Conservation (phyloP, 805 yeast species). For the Candida schatavii region DNA sequence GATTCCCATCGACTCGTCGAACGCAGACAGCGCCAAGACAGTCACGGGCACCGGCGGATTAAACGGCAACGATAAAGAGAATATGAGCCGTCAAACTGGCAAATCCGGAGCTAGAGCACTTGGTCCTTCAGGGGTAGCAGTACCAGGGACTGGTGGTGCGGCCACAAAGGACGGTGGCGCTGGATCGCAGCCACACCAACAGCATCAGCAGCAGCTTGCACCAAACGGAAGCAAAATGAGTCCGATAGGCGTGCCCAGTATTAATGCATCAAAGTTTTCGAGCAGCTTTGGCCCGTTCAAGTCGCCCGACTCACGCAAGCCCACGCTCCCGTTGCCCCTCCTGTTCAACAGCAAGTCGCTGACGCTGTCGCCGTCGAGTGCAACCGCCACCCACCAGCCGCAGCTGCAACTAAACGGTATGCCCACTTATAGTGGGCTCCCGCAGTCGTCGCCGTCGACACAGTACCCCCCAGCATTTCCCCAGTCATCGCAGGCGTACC, state of each 20-base stretch:
- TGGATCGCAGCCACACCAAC: slow-evolving; percentile 6
- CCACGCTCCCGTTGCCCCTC: slow-evolving; percentile 31
- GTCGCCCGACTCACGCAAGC: slow-evolving; percentile 30
- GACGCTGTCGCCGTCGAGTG: slow-evolving; percentile 38
- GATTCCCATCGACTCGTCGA: slow-evolving; percentile 52
- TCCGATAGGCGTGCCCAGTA: slow-evolving; percentile 7
- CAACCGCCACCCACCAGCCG: slow-evolving; percentile 35
- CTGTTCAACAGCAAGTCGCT: slow-evolving; percentile 37
- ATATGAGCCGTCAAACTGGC: not conserved
- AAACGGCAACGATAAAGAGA: not conserved
- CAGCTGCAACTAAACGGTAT: slow-evolving; percentile 25
- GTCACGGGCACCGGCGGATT: slow-evolving; percentile 39
- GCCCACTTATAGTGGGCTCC: slow-evolving; percentile 23
- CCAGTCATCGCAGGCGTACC: slow-evolving; percentile 33
- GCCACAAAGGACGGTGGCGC: slow-evolving; percentile 1
- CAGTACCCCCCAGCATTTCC: slow-evolving; percentile 22
- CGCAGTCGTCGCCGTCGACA: slow-evolving; percentile 20
- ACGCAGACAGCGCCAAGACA: slow-evolving; percentile 41
- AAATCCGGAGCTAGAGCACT: not conserved
- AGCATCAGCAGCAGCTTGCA: not conserved
- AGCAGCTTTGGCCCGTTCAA: slow-evolving; percentile 22
- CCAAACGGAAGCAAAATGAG: not conserved
- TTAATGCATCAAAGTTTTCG: slow-evolving; percentile 14
- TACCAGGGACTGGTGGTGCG: not conserved
- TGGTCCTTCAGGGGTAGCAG: not conserved